These are phyloP conservation scores for Domatiomyces globalis DNA, from an alignment of 2,329 filamentous ascomycete genomes.

Conservation along the genomic window DNA sequence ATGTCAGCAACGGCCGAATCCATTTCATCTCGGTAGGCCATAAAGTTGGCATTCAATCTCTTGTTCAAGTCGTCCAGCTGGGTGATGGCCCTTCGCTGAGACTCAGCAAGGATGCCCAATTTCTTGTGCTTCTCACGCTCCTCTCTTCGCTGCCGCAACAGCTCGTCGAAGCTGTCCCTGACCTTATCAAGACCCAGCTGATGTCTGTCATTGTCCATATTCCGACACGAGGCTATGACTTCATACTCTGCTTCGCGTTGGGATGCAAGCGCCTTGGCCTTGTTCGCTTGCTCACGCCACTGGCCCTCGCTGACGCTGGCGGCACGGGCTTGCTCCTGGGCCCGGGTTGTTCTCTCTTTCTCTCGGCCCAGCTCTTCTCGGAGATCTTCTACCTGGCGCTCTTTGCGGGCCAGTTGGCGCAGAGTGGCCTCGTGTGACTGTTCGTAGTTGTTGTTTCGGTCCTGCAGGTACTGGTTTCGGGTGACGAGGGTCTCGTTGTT, in stretches of 20 bases:
- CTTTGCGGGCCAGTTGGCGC: slow-evolving; percentile 33
- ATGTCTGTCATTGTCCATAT: slow-evolving; percentile 29
- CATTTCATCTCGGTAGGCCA: slow-evolving; percentile 29
- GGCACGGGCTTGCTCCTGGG: slow-evolving; percentile 26
- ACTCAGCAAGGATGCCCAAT: slow-evolving; percentile 32
- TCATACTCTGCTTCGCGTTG: slow-evolving; percentile 27
- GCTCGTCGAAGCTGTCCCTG: slow-evolving; percentile 22
- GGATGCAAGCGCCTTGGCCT: slow-evolving; percentile 16
- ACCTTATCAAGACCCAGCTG: slow-evolving; percentile 27
- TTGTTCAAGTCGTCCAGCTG: slow-evolving; percentile 28
- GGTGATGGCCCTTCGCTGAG: slow-evolving; percentile 32
- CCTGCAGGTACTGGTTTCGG: slow-evolving; percentile 32
- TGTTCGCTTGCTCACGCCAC: slow-evolving; percentile 20
- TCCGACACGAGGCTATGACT: slow-evolving; percentile 26
- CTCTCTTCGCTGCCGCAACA: slow-evolving; percentile 25
- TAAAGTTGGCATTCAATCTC: slow-evolving; percentile 26
- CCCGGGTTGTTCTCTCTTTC: slow-evolving; percentile 26
- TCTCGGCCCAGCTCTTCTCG: slow-evolving; percentile 27
- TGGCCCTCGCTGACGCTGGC: slow-evolving; percentile 15
- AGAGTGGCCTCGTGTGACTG: slow-evolving; percentile 35
- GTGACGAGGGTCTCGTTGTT: slow-evolving; percentile 32
- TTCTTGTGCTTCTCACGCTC: slow-evolving; percentile 26
- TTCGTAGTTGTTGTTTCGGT: slow-evolving; percentile 32
- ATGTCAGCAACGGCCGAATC: slow-evolving; percentile 27
- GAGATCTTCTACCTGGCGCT: slow-evolving; percentile 35